These are phyloP conservation scores for Passiflora organensis DNA, from an alignment of 345 rosid species.

Conservation along the genomic window DNA sequence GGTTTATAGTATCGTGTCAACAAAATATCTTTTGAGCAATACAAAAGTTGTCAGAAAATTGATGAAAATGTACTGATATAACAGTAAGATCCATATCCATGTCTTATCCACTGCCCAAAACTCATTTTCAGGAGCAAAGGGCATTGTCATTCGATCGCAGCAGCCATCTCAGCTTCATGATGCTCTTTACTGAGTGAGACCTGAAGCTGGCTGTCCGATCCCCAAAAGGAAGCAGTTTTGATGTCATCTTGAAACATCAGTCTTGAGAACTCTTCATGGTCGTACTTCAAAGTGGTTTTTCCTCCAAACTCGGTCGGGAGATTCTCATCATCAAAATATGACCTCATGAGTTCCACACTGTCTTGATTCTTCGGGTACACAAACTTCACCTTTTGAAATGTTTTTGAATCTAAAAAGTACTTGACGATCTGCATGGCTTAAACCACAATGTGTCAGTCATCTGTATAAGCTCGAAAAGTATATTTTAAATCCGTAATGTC, in stretches of 20 bases:
- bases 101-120: background rate
- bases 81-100: too few species aligned
- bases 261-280: constrained; percentile 80
- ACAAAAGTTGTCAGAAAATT: too few species aligned
- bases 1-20: too few species aligned
- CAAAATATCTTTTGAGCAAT: too few species aligned
- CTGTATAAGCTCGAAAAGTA: too few species aligned
- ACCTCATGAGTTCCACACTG: constrained; percentile 71
- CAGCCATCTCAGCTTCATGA: constrained; percentile 50
- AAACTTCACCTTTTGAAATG: constrained; percentile 84
- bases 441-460: background rate
- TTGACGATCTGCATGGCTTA: constrained; percentile 57
- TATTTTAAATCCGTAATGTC: too few species aligned
- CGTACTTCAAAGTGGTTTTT: constrained; percentile 57
- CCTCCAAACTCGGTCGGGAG: constrained; percentile 90
- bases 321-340: constrained; percentile 70
- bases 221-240: constrained; percentile 62
- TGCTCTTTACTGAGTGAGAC: constrained; percentile 23
- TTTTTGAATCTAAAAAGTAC: constrained; percentile 79
- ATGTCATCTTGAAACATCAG: constrained; percentile 67
- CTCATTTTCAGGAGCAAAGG: background rate
- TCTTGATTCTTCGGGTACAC: constrained; percentile 83
- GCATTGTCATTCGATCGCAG: too few species aligned
- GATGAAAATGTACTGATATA: too few species aligned
- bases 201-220: constrained; percentile 39